Base-by-base conservation (phyloP, 805 yeast genomes). In the Candida suzukii region DNA sequence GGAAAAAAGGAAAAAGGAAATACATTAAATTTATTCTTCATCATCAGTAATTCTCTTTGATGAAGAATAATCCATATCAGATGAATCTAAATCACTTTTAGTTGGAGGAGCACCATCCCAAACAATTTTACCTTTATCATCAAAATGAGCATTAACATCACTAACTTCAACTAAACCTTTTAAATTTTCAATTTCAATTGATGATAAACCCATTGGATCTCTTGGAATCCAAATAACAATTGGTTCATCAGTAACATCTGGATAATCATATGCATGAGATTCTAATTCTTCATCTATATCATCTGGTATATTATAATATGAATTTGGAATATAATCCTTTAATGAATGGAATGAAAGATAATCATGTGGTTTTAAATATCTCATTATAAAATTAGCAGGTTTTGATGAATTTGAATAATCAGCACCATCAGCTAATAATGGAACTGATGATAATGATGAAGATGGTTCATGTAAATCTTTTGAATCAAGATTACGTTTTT, bases 191-290 rank as follows among this genome's bases (percentile, higher is more conserved):
- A 84, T 79, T 51, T 81, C 78, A 13, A 54, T 57, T 2, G 68
- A 63, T 1, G 95, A 83, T 51, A 87, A 73, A 1, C 98, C 98
- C 74, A 78, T 76, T 10, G 86, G 82, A 59, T 91, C 99, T 43
- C 68, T 67, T n/a, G 97, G 95, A 53, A 91, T 77, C 99, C 99
- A 91, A 18, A 91, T 64, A n/a, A 70, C 68, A 2, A 95, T 95
- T 50, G 85, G 74, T 35, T 68, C 59, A 0, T 82, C 82, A 22
- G 76, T 66, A 16, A 82, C 79, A 7, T 82, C 85, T 2, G 97
- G 97, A 54, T 73, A 74, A 53, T 78, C 77, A 61, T 82, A 91
- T 0, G 95, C 93, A 46, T 74, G 78, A 38, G 73, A 68, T 43
- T 76, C 79, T 18, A 57, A 66, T 14, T 61, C 70, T 4, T 62